These are phyloP conservation scores for Yarrowia porcina DNA, from an alignment of 805 yeast genomes.

Conservation along the genomic window DNA sequence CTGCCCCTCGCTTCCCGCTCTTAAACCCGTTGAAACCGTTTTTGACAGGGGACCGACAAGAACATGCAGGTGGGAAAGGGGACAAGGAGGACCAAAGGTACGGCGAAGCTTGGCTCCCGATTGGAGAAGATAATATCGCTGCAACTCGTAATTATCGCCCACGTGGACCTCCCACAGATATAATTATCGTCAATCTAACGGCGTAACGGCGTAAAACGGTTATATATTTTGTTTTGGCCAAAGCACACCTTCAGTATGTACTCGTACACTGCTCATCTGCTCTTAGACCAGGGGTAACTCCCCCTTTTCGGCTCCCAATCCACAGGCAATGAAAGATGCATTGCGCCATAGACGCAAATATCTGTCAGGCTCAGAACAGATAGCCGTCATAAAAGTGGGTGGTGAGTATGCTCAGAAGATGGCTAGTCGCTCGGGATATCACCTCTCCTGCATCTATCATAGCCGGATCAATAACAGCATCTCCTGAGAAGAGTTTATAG, in stretches of 20 bases:
- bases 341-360: neutral
- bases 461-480: neutral
- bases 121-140: neutral
- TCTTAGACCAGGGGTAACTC: neutral
- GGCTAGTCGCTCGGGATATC: too few relatives aligned
- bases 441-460: neutral
- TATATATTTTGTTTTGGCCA: too few relatives aligned
- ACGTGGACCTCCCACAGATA: neutral
- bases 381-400: too few relatives aligned
- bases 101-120: neutral
- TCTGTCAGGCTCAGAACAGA: neutral
- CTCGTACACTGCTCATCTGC: too few relatives aligned
- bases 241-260: too few relatives aligned
- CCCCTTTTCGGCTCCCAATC: neutral
- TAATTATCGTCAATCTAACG: neutral
- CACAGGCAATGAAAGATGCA: neutral
- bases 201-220: neutral
- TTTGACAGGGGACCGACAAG: neutral
- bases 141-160: neutral
- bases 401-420: too few relatives aligned
- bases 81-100: neutral
- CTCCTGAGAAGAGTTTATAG: neutral
- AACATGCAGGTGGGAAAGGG: neutral
- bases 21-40: slow-evolving; percentile 7
- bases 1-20: neutral